Conservation (phyloP, 2,329 filamentous ascomycete genomes). For the Akanthomyces muscarius region DNA sequence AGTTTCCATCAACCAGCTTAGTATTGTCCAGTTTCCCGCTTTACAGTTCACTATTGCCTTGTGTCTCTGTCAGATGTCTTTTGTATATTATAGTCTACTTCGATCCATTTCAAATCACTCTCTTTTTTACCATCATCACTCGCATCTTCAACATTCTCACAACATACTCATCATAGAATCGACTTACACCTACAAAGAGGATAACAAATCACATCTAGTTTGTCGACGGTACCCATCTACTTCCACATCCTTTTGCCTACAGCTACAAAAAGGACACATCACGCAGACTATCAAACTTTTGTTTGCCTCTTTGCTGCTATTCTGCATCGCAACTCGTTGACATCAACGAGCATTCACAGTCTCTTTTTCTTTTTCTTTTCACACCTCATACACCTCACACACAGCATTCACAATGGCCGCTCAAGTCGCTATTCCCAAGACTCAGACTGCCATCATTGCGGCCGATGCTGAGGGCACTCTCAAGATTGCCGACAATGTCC, state of each 20-base stretch:
- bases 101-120: not conserved
- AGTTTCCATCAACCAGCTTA: not conserved
- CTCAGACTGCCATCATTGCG: slow-evolving; percentile 14
- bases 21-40: not conserved
- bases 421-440: slow-evolving; percentile 13
- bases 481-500: slow-evolving; percentile 5
- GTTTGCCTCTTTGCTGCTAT: not conserved
- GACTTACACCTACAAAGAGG: not conserved
- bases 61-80: slow-evolving; percentile 4
- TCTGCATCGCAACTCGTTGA: not conserved
- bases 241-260: not conserved
- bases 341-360: not conserved
- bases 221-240: not conserved
- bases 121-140: not conserved
- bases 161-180: not conserved
- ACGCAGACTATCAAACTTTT: not conserved
- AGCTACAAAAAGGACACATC: not conserved
- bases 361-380: not conserved
- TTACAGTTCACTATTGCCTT: not conserved
- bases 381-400: not conserved
- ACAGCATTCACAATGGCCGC: slow-evolving; percentile 10
- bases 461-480: slow-evolving; percentile 12
- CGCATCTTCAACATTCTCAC: not conserved
- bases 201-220: not conserved
- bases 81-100: slow-evolving; percentile 10